A percentile compares a stretch with the other conserved stretches of the same genome.
phyloP scores from a whole-genome alignment of 208 protist species.

The Crithidia bombi region DNA sequence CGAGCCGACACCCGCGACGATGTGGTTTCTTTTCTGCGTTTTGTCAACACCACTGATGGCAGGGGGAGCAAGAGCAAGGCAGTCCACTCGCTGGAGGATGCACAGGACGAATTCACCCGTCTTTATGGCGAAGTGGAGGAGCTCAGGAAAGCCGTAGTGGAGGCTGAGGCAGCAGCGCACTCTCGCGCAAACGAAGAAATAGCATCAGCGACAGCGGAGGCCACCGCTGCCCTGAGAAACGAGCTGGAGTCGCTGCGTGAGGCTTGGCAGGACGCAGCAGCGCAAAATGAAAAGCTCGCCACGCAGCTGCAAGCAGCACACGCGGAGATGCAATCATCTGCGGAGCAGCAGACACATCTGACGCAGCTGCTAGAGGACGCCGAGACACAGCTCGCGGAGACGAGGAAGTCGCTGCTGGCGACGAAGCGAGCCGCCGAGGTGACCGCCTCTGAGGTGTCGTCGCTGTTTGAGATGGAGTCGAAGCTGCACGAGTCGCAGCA shows the following conservation, averaged over 20 bases:
- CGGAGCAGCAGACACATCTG: conserved; percentile 22
- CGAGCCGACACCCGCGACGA: not conserved
- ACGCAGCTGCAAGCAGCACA: conserved; percentile 21
- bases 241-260: conserved; percentile 18
- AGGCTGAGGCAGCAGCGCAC: not conserved
- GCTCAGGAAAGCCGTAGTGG: conserved; percentile 3
- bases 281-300: conserved; percentile 10
- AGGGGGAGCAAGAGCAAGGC: not conserved
- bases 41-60: conserved; percentile 2
- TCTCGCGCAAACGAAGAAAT: not conserved
- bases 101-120: conserved; percentile 2
- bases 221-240: not conserved
- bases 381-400: conserved; percentile 40
- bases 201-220: not conserved
- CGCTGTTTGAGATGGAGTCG: conserved; percentile 62
- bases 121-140: conserved; percentile 14
- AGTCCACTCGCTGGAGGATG: conserved; percentile 24
- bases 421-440: conserved; percentile 61
- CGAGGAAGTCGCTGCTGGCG: conserved; percentile 47
- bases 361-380: conserved; percentile 33
- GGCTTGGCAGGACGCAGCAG: conserved; percentile 22
- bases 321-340: conserved; percentile 36
- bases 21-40: conserved; percentile 17
- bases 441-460: conserved; percentile 44
- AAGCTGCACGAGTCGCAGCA: conserved; percentile 41